Conservation (phyloP, 345 rosid species). For the Combretum micranthum region DNA sequence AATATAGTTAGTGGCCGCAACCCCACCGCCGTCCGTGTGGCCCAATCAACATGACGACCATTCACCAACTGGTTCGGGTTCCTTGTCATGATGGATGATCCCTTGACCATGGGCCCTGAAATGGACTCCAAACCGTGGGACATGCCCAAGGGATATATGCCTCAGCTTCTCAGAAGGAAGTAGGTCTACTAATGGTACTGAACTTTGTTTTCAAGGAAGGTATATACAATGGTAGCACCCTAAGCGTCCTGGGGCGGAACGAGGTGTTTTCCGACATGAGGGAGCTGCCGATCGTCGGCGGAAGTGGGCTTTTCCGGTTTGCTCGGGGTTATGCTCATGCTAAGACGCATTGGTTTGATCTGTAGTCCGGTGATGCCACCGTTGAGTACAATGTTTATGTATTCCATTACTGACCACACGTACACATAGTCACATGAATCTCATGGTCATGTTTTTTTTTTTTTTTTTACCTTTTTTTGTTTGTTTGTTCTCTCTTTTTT, state of each 20-base stretch:
- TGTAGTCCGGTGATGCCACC: conserved; percentile 18
- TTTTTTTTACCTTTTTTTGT: too few relatives aligned
- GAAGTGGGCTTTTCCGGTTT: conserved; percentile 55
- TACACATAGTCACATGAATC: too few relatives aligned
- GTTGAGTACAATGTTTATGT: conserved; percentile 39
- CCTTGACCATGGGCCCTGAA: conserved; percentile 35
- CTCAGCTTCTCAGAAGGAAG: conserved; percentile 20
- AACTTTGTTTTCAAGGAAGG: conserved; percentile 50
- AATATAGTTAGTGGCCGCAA: conserved; percentile 30
- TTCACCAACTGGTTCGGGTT: conserved; percentile 29
- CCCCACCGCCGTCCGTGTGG: conserved; percentile 33
- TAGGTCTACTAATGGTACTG: conserved; percentile 37
- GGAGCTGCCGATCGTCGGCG: conserved; percentile 58
- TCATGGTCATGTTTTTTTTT: too few relatives aligned
- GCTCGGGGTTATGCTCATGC: conserved; percentile 51
- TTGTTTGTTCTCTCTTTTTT: too few relatives aligned
- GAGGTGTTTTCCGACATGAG: conserved; percentile 23
- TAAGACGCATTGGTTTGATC: conserved; percentile 17
- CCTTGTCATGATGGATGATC: conserved; percentile 42
- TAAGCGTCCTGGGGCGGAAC: conserved; percentile 44
- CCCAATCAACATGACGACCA: conserved; percentile 23
- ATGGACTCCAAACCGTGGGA: conserved; percentile 39
- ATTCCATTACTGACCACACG: conserved; percentile 30
- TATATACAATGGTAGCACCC: conserved; percentile 51
- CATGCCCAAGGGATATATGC: conserved; percentile 51